Base-by-base conservation (phyloP, 2,329 filamentous ascomycete genomes). In the Coniochaeta prunicola region DNA sequence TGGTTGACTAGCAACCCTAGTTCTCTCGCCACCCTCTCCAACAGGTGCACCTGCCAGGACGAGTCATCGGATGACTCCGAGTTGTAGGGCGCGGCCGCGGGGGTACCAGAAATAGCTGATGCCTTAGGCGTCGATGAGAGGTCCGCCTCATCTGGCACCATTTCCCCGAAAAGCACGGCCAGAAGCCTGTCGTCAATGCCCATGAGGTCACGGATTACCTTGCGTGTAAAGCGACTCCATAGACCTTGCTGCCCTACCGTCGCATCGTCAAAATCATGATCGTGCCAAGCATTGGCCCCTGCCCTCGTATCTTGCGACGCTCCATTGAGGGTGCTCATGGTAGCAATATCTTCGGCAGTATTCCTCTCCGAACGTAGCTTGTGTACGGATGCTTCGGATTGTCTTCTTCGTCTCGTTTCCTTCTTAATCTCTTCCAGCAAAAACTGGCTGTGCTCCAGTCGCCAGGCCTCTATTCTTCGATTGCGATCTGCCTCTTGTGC, bases 391-490 rank as follows among this genome's bases (percentile, higher is more conserved):
- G 58, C 77, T 64, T 85, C 77, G 8, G 84, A 87, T 70, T 84
- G 82, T 33, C 87, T 80, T 59, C 89, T 83, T 59, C 89, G 81
- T 62, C 80, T 77, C 58, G 92, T 96, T 73, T 96, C 91, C 62
- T 85, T 88, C 72, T 96, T 90, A 54, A 97, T 92, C 73, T 97
- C 91, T 59, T 96, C 90, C 34, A 97, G 72, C 30, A 99, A 77
- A 12, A 91, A 85, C 60, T 85, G 84, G 71, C 92, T 96, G 71
- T 99, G 92, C 68, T 97, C 93, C 68, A 96, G 75, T 59, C 92
- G 84, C 94, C 94, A 99, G 57, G 85, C 83, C 73, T 97, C 93
- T 69, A 99, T 96, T 61, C 93, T 84, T 65, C 87, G 85, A 69
- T 87, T 89, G 69, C 89, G 87, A 65, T 96, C 91, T 42, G 83